Evolutionary conservation across 2,329 filamentous ascomycete species (phyloP), one percentile per base, ranked within the genome.

Genomic region (Aureobasidium sp.): DNA sequence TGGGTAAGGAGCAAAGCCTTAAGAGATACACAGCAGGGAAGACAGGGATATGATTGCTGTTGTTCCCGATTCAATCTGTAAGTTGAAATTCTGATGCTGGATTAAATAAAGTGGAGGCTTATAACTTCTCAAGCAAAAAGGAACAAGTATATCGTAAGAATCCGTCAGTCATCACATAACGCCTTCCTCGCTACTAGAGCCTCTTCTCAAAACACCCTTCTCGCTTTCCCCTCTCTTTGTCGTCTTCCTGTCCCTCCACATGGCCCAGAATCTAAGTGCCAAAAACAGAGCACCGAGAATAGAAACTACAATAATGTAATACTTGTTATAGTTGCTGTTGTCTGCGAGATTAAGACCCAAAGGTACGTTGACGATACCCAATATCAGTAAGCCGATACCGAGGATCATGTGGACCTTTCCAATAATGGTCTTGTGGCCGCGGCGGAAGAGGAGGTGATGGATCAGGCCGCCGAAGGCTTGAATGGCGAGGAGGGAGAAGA

Each of bases 281-380:
- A 73, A 65, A 25, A 74, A 66, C 3, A 71, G 54, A 50, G 78
- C 68, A 33, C 73, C 69, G 5, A 80, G 69, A 62, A 77, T 68
- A 38, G 79, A 53, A 47, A 79, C 70, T 50, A 82, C 69, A 33
- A 81, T 69, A 33, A 81, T 67, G 25, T 74, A 77, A 9, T 77
- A 74, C n/a, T 83, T 75, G 35, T 78, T 73, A 65, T 75, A 77
- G 63, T 69, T 70, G n/a, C 74, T 66, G 57, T 80, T 79, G 15
- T 78, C 71, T 2, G 83, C 82, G 57, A 85, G 79, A 0, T 76
- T 75, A 67, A 85, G 84, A 25, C 84, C 84, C 5, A 84, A 70
- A 64, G 84, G 83, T 23, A 76, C 81, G 64, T 86, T 85, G 59
- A 80, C 66, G 17, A 82, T 72, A 46, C 81, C 84, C 3, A 84